phyloP scores from a whole-genome alignment of 1,284 basidiomycete genomes.

The Trichosporon faecale region DNA sequence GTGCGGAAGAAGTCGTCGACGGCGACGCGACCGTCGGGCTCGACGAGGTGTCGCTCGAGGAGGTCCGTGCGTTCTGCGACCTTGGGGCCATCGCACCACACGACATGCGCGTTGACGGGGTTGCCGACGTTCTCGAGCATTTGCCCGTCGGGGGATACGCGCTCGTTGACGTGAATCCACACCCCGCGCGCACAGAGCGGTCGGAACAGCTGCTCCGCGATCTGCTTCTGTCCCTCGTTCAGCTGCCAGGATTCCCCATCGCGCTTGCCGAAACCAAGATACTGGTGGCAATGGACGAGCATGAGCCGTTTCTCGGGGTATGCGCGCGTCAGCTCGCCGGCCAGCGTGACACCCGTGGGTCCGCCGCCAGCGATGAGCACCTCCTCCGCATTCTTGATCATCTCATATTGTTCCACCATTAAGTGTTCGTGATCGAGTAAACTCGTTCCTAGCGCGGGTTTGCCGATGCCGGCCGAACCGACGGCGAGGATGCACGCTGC shows the following conservation, averaged over 20 bases:
- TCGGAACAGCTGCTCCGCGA: conserved; percentile 33
- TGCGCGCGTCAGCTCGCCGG: conserved; percentile 44
- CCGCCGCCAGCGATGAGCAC: conserved; percentile 53
- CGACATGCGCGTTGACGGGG: conserved; percentile 49
- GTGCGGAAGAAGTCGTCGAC: conserved; percentile 46
- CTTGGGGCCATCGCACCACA: conserved; percentile 50
- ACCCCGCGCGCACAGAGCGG: conserved; percentile 44
- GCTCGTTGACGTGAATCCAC: conserved; percentile 45
- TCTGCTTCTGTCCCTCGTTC: background rate
- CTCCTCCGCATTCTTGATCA: conserved; percentile 36
- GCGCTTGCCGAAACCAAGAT: conserved; percentile 18
- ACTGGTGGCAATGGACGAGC: conserved; percentile 31
- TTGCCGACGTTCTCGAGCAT: conserved; percentile 25
- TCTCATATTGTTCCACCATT: conserved; percentile 34
- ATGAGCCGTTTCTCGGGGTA: conserved; percentile 35
- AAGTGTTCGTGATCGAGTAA: conserved; percentile 84
- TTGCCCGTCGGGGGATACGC: conserved; percentile 24
- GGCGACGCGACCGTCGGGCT: conserved; percentile 30
- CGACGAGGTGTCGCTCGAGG: conserved; percentile 16
- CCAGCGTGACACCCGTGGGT: conserved; percentile 54
- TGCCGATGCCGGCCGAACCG: conserved; percentile 51
- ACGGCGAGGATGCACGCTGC: conserved; percentile 46
- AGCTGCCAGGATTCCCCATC: background rate
- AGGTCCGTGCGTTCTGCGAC: conserved; percentile 42
- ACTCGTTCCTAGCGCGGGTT: conserved; percentile 83